A percentile compares a stretch with the other conserved stretches of the same genome.
Evolutionary conservation across 257 asterid genomes (phyloP).

Genomic region (Verbascum thapsus): DNA sequence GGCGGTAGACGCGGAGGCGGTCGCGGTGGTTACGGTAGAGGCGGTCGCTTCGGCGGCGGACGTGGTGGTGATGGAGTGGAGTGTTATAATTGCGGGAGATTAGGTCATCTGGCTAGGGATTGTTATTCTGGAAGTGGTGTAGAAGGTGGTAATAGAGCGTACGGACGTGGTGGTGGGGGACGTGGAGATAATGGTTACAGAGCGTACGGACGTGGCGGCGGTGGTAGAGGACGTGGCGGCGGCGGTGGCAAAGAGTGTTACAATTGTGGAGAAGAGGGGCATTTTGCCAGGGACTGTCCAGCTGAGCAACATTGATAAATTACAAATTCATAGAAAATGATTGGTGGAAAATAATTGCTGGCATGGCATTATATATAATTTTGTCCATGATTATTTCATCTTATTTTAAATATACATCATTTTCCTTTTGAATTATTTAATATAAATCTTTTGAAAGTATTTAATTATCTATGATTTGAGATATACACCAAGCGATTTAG

Average conservation of each 20-base stretch:
- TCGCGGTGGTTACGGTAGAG: constrained; percentile 28
- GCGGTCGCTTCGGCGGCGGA: constrained; percentile 29
- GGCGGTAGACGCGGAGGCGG: constrained; percentile 36
- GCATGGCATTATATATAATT: constrained; percentile 21
- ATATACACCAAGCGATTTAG: neutral
- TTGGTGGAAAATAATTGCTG: constrained; percentile 17
- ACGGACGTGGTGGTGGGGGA: constrained; percentile 25
- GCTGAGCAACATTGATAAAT: constrained; percentile 33
- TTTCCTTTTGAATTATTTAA: constrained; percentile 11
- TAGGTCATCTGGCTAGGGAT: constrained; percentile 55
- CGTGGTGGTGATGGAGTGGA: constrained; percentile 42
- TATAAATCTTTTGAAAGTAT: neutral
- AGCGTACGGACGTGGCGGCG: constrained; percentile 30
- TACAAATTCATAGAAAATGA: neutral
- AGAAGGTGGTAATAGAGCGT: constrained; percentile 25
- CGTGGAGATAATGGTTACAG: constrained; percentile 36
- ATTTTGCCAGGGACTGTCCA: constrained; percentile 54
- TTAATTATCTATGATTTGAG: neutral
- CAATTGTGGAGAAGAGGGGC: constrained; percentile 58
- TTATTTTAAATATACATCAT: neutral
- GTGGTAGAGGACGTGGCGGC: constrained; percentile 32
- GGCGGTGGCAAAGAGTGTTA: constrained; percentile 46
- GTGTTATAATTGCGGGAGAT: constrained; percentile 56
- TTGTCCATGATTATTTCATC: constrained; percentile 2
- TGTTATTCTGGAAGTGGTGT: constrained; percentile 42